These are phyloP conservation scores for Amaranthus hypochondriacus DNA, from an alignment of 148 eudicot genomes.

Conservation along the genomic window DNA sequence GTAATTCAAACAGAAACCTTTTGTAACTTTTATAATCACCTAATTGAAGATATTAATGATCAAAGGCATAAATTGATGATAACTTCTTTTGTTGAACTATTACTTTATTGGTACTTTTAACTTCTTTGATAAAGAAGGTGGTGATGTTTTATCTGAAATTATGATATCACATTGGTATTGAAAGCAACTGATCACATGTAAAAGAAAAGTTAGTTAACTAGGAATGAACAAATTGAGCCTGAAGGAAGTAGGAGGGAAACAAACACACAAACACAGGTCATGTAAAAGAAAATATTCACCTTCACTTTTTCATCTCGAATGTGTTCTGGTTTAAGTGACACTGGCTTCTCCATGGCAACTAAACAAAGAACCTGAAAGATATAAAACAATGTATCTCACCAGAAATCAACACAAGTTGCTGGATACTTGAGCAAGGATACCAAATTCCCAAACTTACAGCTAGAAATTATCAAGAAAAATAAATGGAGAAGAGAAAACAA, in stretches of 20 bases:
- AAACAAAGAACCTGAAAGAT: constrained; percentile 81
- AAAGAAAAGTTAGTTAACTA: background rate
- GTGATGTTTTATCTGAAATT: too few species aligned
- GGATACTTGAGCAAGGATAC: background rate
- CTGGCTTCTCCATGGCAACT: constrained; percentile 96
- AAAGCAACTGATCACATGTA: background rate
- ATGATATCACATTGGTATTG: background rate
- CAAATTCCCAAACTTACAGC: background rate
- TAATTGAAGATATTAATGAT: too few species aligned
- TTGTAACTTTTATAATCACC: too few species aligned
- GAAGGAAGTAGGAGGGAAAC: background rate
- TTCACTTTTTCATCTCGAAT: constrained; percentile 98
- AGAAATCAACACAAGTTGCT: constrained; percentile 2
- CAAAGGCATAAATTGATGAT: too few species aligned
- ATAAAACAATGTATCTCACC: background rate
- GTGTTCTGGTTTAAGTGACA: constrained; percentile 82
- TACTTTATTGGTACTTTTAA: background rate
- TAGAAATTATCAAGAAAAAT: background rate
- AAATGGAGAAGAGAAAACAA: background rate
- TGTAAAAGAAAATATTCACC: constrained; percentile 35
- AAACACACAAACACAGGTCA: background rate
- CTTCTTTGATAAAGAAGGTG: too few species aligned
- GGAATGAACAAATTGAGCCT: background rate
- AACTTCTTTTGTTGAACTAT: background rate
- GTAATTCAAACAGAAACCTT: too few species aligned